Base-by-base conservation (phyloP, 495 filamentous ascomycete genomes). In the Penicillium canescens region DNA sequence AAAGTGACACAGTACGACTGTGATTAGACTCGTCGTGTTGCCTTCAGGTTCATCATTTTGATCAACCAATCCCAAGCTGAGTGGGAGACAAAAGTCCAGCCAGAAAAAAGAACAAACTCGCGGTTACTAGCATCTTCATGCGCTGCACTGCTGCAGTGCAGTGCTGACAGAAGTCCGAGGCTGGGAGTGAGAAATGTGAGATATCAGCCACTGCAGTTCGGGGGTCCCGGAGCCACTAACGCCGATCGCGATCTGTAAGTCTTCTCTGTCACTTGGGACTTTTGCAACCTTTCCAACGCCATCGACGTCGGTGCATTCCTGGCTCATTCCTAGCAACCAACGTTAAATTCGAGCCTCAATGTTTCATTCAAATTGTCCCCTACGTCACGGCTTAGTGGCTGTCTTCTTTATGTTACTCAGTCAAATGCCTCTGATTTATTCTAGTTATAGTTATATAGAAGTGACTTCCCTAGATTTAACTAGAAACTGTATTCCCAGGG, bases 131-230 rank as follows among this genome's bases (percentile, higher is more conserved):
- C 21, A 43, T 43, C 5, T 7, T 31, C 13, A 31, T 26, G 21
- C 13, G 1, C 6, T 12, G 20, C 10, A 24, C 8, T 2, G 2
- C 3, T n/a, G 41, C 41, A 28, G n/a, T 43, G 37, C 18, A 44
- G n/a, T 42, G 48, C 44, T 39, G 33, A 20, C 28, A 24, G n/a
- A 51, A 40, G 36, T 49, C 52, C 57, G 51, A 49, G 61, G 57
- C 54, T 54, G 60, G 60, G 38, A 31, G 31, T 3, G 53, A 55
- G 28, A 56, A 67, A 67, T 67, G 64, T 67, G 64, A 67, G 64
- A 65, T 67, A 58, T 67, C 64, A 57, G 50, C 55, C 57, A 31
- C 36, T 46, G 16, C n/a, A 42, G 35, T 36, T 40, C 31, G 55
- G 42, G 51, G 39, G 47, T n/a, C 43, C 52, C 59, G 49, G 59